These are phyloP conservation scores for Saccharomyces kudriavzevii DNA, from an alignment of 805 yeast species.

Conservation along the genomic window DNA sequence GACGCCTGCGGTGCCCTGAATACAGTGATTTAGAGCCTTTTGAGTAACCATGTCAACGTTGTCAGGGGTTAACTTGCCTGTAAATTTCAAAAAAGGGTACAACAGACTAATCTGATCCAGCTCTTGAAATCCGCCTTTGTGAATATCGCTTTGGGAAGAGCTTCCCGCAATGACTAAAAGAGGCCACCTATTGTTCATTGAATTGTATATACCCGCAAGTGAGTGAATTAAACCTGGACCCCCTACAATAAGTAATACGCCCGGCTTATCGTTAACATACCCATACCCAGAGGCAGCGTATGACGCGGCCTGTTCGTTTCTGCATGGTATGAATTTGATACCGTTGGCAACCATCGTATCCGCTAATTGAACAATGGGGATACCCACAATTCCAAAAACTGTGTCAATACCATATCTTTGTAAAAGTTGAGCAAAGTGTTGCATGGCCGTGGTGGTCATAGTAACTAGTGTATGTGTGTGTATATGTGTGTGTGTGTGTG, in stretches of 20 bases:
- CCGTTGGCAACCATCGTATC: constrained; percentile 49
- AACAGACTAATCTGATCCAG: constrained; percentile 53
- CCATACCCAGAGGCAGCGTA: constrained; percentile 72
- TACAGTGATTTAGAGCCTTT: constrained; percentile 18
- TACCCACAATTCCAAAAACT: constrained; percentile 67
- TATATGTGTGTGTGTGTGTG: constrained; percentile 11
- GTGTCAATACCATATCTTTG: constrained; percentile 43
- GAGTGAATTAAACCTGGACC: constrained; percentile 71
- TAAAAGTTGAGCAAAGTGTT: constrained; percentile 40
- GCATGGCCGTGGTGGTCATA: constrained; percentile 3
- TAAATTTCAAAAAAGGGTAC: constrained; percentile 42
- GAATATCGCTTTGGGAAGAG: constrained; percentile 37
- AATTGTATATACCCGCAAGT: constrained; percentile 56
- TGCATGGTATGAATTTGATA: constrained; percentile 48
- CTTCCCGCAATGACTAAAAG: constrained; percentile 58
- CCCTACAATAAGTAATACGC: constrained; percentile 62
- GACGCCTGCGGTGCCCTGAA: constrained; percentile 49
- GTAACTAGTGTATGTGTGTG: constrained; percentile 1
- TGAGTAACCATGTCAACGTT: constrained; percentile 15
- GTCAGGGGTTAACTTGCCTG: constrained; percentile 29
- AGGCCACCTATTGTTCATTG: constrained; percentile 58
- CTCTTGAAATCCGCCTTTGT: constrained; percentile 66
- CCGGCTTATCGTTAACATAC: constrained; percentile 55
- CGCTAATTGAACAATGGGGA: constrained; percentile 65
- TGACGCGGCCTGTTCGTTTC: constrained; percentile 70